phyloP scores from a whole-genome alignment of 2,329 filamentous ascomycete genomes.

The Parascedosporium putredinis region DNA sequence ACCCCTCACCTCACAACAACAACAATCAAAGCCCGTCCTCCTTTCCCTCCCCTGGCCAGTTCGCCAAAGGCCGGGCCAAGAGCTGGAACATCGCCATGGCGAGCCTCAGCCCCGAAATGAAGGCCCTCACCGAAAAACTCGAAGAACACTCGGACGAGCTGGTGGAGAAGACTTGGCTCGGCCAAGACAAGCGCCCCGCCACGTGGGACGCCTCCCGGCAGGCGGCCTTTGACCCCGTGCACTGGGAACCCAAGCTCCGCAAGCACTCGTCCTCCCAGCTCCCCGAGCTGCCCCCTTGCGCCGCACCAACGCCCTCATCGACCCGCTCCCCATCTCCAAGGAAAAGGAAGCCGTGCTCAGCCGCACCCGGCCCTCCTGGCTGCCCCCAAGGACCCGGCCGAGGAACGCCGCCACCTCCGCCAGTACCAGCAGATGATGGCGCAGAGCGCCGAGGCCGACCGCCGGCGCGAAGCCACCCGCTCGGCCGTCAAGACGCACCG shows the following conservation, averaged over 20 bases:
- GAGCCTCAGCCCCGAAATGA: conserved; percentile 62
- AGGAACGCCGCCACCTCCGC: conserved; percentile 80
- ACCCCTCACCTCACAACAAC: no score
- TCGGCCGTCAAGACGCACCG: conserved; percentile 40
- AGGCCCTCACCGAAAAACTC: conserved; percentile 66
- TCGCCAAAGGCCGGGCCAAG: conserved; percentile 47
- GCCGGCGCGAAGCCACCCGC: conserved; percentile 43
- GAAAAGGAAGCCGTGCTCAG: conserved; percentile 79
- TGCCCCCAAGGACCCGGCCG: conserved; percentile 82
- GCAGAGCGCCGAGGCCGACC: conserved; percentile 47
- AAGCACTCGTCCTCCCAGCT: conserved; percentile 38
- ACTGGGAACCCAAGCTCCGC: conserved; percentile 16
- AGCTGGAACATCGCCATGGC: conserved; percentile 66
- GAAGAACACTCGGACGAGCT: conserved; percentile 65
- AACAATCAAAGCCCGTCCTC: background rate
- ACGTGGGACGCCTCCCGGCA: conserved; percentile 13
- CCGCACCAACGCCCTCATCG: conserved; percentile 71
- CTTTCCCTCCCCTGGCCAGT: conserved; percentile 24
- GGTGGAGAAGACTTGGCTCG: conserved; percentile 21
- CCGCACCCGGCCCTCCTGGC: conserved; percentile 71
- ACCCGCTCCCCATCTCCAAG: conserved; percentile 72
- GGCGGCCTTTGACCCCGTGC: conserved; percentile 11
- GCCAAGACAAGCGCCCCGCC: conserved; percentile 9
- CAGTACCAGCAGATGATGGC: conserved; percentile 80
- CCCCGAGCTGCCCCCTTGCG: conserved; percentile 61